phyloP scores from a whole-genome alignment of 2,329 filamentous ascomycete species.

The Talaromyces albobiverticillius region DNA sequence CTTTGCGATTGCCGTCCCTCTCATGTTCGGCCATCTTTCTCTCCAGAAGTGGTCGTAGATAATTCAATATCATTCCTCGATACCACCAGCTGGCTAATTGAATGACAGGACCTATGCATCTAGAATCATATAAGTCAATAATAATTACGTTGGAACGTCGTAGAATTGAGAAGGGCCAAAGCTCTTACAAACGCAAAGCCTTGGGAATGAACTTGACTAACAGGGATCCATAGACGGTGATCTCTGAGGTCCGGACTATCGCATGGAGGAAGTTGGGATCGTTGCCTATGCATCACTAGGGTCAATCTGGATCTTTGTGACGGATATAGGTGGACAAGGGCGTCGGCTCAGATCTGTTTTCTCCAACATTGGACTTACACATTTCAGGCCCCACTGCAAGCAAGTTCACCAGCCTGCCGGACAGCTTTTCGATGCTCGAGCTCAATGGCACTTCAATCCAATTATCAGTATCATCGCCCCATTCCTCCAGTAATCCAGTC shows the following conservation, averaged over 20 bases:
- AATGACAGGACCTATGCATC: too few species aligned
- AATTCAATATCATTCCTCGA: not conserved
- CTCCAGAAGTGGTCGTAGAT: not conserved
- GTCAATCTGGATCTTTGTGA: too few species aligned
- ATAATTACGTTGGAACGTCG: not conserved
- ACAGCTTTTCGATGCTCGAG: not conserved
- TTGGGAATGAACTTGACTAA: not conserved
- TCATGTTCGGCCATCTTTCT: too few species aligned
- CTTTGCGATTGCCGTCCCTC: too few species aligned
- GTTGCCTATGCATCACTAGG: not conserved
- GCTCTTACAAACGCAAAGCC: not conserved
- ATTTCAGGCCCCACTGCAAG: not conserved
- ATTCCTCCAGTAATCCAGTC: not conserved
- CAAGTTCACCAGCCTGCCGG: not conserved
- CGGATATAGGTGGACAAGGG: too few species aligned
- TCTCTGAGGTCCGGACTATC: not conserved
- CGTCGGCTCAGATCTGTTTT: too few species aligned
- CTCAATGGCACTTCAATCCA: not conserved
- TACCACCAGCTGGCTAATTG: not conserved
- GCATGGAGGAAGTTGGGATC: not conserved
- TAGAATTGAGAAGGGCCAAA: not conserved
- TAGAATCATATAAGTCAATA: not conserved
- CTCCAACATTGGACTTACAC: not conserved
- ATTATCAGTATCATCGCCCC: not conserved
- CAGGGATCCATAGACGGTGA: not conserved